These are phyloP conservation scores for Parathielavia hyrcaniae DNA, from an alignment of 495 filamentous ascomycete species.

Conservation along the genomic window DNA sequence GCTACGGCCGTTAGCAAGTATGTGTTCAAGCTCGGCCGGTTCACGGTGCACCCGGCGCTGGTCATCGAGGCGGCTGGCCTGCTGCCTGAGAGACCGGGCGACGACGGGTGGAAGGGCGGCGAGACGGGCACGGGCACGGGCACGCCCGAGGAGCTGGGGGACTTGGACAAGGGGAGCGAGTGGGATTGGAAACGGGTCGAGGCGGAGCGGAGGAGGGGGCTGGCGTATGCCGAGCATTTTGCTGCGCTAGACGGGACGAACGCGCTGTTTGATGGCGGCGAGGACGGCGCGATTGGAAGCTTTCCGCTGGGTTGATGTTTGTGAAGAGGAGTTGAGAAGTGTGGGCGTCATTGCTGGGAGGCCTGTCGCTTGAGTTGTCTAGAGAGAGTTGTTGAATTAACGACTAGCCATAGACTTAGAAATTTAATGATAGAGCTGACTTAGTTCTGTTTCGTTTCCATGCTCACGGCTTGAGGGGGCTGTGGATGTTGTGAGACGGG, in stretches of 20 bases:
- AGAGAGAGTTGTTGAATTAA: no score
- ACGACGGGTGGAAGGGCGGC: slow-evolving; percentile 44
- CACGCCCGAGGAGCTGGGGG: slow-evolving; percentile 27
- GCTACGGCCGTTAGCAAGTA: slow-evolving; percentile 79
- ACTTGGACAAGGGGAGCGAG: slow-evolving; percentile 23
- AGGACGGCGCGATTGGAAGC: slow-evolving; percentile 42
- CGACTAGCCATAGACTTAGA: no score
- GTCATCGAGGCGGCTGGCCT: slow-evolving; percentile 62
- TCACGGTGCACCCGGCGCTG: slow-evolving; percentile 78
- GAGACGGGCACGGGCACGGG: slow-evolving; percentile 36
- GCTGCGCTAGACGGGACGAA: slow-evolving; percentile 48
- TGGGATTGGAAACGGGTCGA: slow-evolving; percentile 50
- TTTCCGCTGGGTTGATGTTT: slow-evolving; percentile 39
- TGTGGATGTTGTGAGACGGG: no score
- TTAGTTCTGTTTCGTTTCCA: no score
- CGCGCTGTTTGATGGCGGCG: slow-evolving; percentile 43
- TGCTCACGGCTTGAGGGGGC: no score
- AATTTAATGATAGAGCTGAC: no score
- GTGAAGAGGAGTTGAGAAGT: neutral
- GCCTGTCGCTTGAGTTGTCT: no score
- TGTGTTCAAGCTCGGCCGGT: slow-evolving; percentile 78
- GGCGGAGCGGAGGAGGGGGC: slow-evolving; percentile 40
- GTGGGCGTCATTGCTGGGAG: neutral
- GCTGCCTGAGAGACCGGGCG: slow-evolving; percentile 52
- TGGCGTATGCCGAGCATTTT: slow-evolving; percentile 46